Evolutionary conservation across 805 yeast species (phyloP), one percentile per base, ranked within the genome.

Genomic region (Metschnikowia henanensis): DNA sequence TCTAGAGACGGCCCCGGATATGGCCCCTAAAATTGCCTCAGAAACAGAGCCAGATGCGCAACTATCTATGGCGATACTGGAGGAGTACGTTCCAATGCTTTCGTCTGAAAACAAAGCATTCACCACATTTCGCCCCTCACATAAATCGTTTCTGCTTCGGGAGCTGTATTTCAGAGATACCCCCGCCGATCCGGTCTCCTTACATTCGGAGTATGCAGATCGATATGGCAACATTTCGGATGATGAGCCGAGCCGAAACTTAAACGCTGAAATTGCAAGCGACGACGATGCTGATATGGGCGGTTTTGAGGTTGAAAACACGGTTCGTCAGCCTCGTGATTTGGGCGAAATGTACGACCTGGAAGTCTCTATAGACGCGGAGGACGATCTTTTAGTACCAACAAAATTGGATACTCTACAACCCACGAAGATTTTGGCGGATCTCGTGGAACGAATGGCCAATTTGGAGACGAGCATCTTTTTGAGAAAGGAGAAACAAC

Each of bases 31-130:
- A 22, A 22, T 6, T 22, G 25, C 9, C 9, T 7, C 25, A 22
- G 20, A 16, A 30, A 30, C 12, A 30, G 34, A 30, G 34, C n/a
- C n/a, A n/a, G n/a, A n/a, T n/a, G n/a, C n/a, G n/a, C n/a, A n/a
- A n/a, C n/a, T n/a, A n/a, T n/a, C n/a, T n/a, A n/a, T n/a, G n/a
- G n/a, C n/a, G n/a, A n/a, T n/a, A n/a, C n/a, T n/a, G n/a, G n/a
- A n/a, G n/a, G n/a, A n/a, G n/a, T n/a, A n/a, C n/a, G n/a, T 23
- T 23, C 4, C 26, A 4, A 9, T 23, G 12, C 18, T 28, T 10
- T 16, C 20, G 12, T 23, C 30, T n/a, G 46, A 43, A 6, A 72
- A 63, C 19, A 61, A 35, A 15, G 52, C 61, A 9, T 56, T 30
- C 32, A 45, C 43, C 7, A 37, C 17, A 21, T 22, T 40, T 16